These are phyloP conservation scores for Angophora floribunda DNA, from an alignment of 345 rosid species.

Conservation along the genomic window DNA sequence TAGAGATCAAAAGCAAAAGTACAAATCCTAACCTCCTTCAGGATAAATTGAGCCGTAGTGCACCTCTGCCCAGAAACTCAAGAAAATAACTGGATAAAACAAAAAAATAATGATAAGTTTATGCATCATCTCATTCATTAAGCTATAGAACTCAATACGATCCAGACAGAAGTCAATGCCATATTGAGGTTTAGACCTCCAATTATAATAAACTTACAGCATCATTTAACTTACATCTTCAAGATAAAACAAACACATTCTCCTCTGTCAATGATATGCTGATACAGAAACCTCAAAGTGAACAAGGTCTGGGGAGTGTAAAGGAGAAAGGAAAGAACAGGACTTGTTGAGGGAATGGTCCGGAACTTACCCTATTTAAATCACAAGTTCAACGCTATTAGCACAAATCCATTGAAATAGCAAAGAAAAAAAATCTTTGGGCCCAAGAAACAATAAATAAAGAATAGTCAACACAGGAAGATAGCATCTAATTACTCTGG, in stretches of 20 bases:
- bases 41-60: constrained; percentile 89
- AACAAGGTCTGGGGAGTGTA: neutral
- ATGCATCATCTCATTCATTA: neutral
- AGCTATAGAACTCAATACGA: neutral
- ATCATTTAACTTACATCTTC: neutral
- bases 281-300: neutral
- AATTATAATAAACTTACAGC: neutral
- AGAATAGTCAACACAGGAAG: neutral
- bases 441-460: neutral
- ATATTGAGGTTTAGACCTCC: neutral
- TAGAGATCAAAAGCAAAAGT: neutral
- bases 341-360: neutral
- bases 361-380: neutral
- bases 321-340: neutral
- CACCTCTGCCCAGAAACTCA: constrained; percentile 96
- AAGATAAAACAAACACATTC: neutral
- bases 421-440: neutral
- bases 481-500: neutral
- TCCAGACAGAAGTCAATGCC: neutral
- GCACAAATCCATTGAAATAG: neutral
- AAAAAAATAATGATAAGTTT: neutral
- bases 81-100: constrained; percentile 49
- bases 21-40: constrained; percentile 44
- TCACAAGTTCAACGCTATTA: neutral
- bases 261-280: neutral